Conservation (phyloP, 352 stramenopile species). For the Elongisporangium senticosum region DNA sequence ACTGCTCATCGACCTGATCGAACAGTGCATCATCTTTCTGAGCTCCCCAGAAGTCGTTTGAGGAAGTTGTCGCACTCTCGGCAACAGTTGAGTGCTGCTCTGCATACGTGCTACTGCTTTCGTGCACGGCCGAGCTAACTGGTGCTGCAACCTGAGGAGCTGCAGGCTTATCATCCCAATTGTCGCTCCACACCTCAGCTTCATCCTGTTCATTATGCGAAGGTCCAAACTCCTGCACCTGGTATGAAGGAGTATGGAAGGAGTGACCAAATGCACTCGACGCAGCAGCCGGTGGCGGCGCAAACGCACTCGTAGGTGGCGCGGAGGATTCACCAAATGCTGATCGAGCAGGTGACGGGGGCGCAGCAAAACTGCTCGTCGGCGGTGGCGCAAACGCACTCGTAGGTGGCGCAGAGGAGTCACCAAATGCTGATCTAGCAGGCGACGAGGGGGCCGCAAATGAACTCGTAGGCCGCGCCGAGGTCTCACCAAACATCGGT, state of each 20-base stretch:
- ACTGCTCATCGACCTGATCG: constrained; percentile 36
- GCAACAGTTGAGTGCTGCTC: constrained; percentile 3
- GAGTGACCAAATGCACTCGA: neutral
- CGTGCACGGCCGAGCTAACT: neutral
- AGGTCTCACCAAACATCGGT: constrained; percentile 1
- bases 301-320: neutral
- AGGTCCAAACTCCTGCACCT: neutral
- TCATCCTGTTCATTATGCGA: neutral
- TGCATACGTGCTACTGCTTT: constrained; percentile 1
- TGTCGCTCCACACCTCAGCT: neutral
- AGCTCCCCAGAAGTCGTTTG: constrained; percentile 63
- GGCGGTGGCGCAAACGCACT: neutral
- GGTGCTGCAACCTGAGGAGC: neutral
- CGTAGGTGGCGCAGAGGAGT: neutral
- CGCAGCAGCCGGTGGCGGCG: neutral
- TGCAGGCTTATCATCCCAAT: neutral
- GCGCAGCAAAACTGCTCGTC: too few relatives aligned
- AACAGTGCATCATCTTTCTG: constrained; percentile 54
- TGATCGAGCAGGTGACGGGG: neutral
- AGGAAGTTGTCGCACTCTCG: neutral
- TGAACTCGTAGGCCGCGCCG: neutral
- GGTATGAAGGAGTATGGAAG: neutral
- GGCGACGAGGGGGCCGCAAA: neutral
- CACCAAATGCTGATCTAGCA: neutral
- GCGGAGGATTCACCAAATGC: neutral